Base-by-base conservation (phyloP, 2,329 filamentous ascomycete genomes). In the Ascochyta rabiei region DNA sequence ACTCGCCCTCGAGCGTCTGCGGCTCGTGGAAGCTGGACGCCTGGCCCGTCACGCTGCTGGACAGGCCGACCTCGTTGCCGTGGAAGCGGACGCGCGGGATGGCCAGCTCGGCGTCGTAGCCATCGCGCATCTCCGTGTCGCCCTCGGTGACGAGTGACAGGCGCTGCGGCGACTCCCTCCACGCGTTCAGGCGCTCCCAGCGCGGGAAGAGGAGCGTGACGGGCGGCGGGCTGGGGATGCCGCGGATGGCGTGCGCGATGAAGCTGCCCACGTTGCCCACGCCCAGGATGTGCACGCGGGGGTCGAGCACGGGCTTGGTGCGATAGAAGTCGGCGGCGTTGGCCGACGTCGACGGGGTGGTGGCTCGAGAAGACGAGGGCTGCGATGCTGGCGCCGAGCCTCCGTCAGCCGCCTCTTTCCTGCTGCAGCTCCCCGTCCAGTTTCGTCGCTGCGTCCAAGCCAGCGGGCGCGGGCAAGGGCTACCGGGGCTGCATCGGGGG, bases 201-300 rank as follows among this genome's bases (percentile, higher is more conserved):
- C 79, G 81, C 67, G 92, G 89, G 31, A 96, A 81, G n/a, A 96
- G 82, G 6, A 97, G 81, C 0, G 91, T 93, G 33, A 96, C 83
- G 0, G 89, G 89, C 4, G 91, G 90, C 2, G 83, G 81, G 18
- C 84, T 75, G 7, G 81, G 79, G 8, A 86, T 78, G 18, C 83
- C 81, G 19, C 85, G 83, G 10, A 97, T 79, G 19, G 86, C 85
- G 69, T 88, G 87, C 23, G 93, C 91, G 60, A 93, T 85, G 23
- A 97, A 84, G 38, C 86, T 86, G 13, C 92, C 93, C 12, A 96
- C 80, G 69, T 91, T 96, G 31, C 93, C 93, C 10, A 89, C 71
- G 10, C 93, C 93, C 3, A 96, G 77, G 42, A 97, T 82, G 68
- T 95, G 86, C 21, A 75, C 70, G 3, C 71, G 64, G 33, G 66